These are phyloP conservation scores for Candida nonsorbophila DNA, from an alignment of 805 yeast species.

Conservation along the genomic window DNA sequence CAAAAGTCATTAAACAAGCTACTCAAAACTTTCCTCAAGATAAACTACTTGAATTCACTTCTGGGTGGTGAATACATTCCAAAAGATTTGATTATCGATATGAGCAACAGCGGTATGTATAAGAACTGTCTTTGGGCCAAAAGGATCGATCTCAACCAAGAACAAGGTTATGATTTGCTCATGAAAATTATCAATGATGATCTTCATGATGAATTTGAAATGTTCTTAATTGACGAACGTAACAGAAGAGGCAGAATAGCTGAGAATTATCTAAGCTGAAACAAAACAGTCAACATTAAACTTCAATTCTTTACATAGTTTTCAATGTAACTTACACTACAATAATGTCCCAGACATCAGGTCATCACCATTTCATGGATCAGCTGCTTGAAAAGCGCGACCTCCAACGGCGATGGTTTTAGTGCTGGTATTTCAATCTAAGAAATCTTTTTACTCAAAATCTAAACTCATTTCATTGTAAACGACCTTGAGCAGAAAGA, in stretches of 20 bases:
- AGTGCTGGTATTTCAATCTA: constrained; percentile 50
- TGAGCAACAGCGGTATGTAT: constrained; percentile 43
- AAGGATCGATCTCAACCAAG: constrained; percentile 18
- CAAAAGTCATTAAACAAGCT: constrained; percentile 29
- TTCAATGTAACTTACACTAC: not conserved
- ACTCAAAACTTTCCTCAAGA: constrained; percentile 7
- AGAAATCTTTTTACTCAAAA: no score
- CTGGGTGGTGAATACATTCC: constrained; percentile 3
- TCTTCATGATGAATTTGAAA: constrained; percentile 24
- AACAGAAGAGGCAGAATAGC: constrained; percentile 37
- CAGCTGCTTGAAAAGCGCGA: constrained; percentile 61
- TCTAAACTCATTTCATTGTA: no score
- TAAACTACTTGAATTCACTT: constrained; percentile 2
- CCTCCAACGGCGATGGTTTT: constrained; percentile 99
- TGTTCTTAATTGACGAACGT: constrained; percentile 25
- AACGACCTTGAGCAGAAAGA: no score
- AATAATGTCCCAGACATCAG: constrained; percentile 71
- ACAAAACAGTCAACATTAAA: not conserved
- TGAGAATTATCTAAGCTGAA: constrained; percentile 28
- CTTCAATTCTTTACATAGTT: not conserved
- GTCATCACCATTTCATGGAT: constrained; percentile 98
- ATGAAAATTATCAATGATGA: constrained; percentile 25
- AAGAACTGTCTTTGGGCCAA: constrained; percentile 38
- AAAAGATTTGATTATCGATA: constrained; percentile 23
- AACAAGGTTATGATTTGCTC: constrained; percentile 21